phyloP scores from a whole-genome alignment of 2,329 filamentous ascomycete genomes.

The Scedosporium minutisporum region DNA sequence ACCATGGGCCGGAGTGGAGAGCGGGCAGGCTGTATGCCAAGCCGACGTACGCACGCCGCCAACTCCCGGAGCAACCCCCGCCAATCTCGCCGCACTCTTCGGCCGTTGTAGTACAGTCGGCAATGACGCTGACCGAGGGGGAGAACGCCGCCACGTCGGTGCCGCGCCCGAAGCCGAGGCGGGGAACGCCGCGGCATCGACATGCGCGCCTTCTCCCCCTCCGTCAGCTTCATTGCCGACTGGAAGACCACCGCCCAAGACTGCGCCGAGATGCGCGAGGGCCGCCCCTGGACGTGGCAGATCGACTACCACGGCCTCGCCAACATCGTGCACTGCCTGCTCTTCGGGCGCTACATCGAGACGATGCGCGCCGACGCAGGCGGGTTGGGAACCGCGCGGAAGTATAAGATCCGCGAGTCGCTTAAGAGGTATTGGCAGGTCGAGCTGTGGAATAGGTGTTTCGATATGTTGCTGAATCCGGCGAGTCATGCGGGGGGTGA shows the following conservation, averaged over 20 bases:
- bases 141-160: no score
- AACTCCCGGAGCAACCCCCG: no score
- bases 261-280: constrained; percentile 91
- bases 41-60: no score
- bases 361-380: constrained; percentile 49
- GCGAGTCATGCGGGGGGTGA: constrained; percentile 55
- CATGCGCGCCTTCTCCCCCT: constrained; percentile 69
- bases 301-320: constrained; percentile 93
- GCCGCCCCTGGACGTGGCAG: constrained; percentile 93
- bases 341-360: constrained; percentile 94
- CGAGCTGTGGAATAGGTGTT: constrained; percentile 76
- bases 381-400: constrained; percentile 50
- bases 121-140: no score
- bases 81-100: no score
- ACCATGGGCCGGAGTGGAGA: no score
- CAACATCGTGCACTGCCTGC: constrained; percentile 74
- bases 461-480: constrained; percentile 82
- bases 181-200: constrained; percentile 88
- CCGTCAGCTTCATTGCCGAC: constrained; percentile 80
- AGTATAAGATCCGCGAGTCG: constrained; percentile 70
- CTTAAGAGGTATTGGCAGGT: constrained; percentile 96
- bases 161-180: no score
- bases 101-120: no score
- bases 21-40: no score
- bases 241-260: constrained; percentile 85